Evolutionary conservation across 805 yeast species (phyloP).

Genomic region (Yamadazyma sp.): DNA sequence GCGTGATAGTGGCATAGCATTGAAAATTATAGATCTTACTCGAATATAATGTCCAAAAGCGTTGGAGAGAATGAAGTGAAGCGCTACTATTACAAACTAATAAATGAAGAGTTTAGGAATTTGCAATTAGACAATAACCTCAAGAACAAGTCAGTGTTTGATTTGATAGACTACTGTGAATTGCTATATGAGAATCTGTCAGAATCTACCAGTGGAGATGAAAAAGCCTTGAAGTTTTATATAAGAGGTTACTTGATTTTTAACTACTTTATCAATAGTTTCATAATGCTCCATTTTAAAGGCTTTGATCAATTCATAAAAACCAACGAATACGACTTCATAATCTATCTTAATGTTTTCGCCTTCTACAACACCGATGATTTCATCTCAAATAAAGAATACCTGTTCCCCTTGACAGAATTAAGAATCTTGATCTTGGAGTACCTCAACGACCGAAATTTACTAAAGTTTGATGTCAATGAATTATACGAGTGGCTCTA

Average conservation of each 20-base stretch:
- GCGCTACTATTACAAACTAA: conserved; percentile 22
- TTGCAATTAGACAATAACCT: conserved; percentile 33
- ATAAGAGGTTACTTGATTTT: conserved; percentile 38
- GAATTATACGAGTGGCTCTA: conserved; percentile 38
- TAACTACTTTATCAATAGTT: conserved; percentile 41
- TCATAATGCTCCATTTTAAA: conserved; percentile 39
- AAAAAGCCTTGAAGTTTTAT: conserved; percentile 22
- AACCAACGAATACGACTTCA: conserved; percentile 34
- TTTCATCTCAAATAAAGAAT: conserved; percentile 17
- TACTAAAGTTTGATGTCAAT: conserved; percentile 32
- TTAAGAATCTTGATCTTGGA: conserved; percentile 23
- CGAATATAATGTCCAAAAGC: too few relatives aligned
- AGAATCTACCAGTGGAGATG: conserved; percentile 9
- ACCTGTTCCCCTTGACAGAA: conserved; percentile 18
- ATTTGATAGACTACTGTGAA: conserved; percentile 40
- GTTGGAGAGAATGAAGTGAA: conserved; percentile 13
- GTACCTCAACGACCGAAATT: conserved; percentile 26
- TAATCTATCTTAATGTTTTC: conserved; percentile 40
- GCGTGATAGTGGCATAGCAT: too few relatives aligned
- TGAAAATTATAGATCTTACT: too few relatives aligned
- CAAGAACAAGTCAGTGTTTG: conserved; percentile 34
- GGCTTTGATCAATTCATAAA: conserved; percentile 41
- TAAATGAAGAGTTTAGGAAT: conserved; percentile 33
- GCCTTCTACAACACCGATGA: conserved; percentile 36
- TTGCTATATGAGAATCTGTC: conserved; percentile 32